Base-by-base conservation (phyloP, 2,329 filamentous ascomycete species). In the Paecilomyces variotii region DNA sequence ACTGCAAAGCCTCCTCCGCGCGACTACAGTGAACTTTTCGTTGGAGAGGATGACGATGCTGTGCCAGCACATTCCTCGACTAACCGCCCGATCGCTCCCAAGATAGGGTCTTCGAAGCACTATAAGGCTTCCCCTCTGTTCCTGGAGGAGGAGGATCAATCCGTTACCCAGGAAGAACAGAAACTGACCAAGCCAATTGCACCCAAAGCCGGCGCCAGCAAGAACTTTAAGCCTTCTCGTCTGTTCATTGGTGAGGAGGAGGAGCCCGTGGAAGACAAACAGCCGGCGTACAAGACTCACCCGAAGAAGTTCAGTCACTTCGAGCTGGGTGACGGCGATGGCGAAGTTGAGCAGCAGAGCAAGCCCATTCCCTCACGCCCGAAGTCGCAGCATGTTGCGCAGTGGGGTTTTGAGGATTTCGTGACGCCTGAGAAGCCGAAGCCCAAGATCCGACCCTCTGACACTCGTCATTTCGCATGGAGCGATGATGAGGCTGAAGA, bases 371-470 rank as follows among this genome's bases (percentile, higher is more conserved):
- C 66, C 57, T 64, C 62, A 2, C 72, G 69, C 14, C 65, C 68
- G 19, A 68, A 69, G 52, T 64, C 65, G 68, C 79, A 80, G 57
- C 87, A 90, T 70, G 78, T 81, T 60, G 86, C 86, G 63, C 87
- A 90, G 62, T 97, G 93, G 91, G 85, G 86, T 54, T 97, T 97
- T 73, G 85, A 90, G 61, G 91, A 96, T 75, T 96, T 96, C 67
- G 78, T 79, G 14, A 96, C 92, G 0, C 93, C 93, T 0, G 83
- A 87, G 63, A 96, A 96, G 80, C 79, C 84, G 54, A 80, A 82
- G 3, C 77, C 80, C 53, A 89, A 87, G 72, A 72, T 82, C 56
- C 82, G 86, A 60, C 78, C 82, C 45, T 84, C 91, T 68, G 86
- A 94, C 61, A 82, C 87, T 60, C 87, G 89, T 57, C 88, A 94